phyloP scores from a whole-genome alignment of 2,329 filamentous ascomycete genomes.

The Aspergillus niger region DNA sequence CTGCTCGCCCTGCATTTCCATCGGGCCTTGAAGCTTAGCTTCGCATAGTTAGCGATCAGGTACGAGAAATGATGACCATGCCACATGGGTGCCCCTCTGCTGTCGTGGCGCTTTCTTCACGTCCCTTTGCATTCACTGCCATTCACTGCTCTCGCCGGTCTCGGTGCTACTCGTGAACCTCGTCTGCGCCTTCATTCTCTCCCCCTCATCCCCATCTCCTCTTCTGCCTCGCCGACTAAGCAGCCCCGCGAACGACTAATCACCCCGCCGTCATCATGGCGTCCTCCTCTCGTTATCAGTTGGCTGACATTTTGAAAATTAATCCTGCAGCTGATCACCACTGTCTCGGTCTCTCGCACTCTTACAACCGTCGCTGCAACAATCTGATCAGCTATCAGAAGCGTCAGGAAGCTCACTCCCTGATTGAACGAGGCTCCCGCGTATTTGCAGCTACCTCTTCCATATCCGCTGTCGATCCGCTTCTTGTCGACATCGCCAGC shows the following conservation, averaged over 20 bases:
- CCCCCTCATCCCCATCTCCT: background rate
- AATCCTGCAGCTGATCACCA: background rate
- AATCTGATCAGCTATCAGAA: background rate
- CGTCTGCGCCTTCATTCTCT: background rate
- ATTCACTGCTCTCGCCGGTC: background rate
- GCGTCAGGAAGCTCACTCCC: background rate
- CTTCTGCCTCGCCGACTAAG: background rate
- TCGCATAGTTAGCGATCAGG: background rate
- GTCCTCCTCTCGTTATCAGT: background rate
- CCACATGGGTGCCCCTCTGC: background rate
- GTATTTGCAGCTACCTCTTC: background rate
- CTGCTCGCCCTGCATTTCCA: background rate
- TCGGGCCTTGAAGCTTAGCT: background rate
- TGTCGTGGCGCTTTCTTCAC: background rate
- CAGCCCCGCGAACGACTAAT: background rate
- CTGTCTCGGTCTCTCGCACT: background rate
- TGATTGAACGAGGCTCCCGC: background rate
- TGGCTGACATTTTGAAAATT: background rate
- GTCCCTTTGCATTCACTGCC: background rate
- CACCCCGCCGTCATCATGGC: background rate
- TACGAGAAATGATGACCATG: background rate
- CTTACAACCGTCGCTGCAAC: background rate
- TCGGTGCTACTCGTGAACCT: background rate
- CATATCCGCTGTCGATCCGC: background rate
- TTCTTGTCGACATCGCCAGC: background rate